phyloP scores from a whole-genome alignment of 2,329 filamentous ascomycete genomes.

The Didymella sp. region DNA sequence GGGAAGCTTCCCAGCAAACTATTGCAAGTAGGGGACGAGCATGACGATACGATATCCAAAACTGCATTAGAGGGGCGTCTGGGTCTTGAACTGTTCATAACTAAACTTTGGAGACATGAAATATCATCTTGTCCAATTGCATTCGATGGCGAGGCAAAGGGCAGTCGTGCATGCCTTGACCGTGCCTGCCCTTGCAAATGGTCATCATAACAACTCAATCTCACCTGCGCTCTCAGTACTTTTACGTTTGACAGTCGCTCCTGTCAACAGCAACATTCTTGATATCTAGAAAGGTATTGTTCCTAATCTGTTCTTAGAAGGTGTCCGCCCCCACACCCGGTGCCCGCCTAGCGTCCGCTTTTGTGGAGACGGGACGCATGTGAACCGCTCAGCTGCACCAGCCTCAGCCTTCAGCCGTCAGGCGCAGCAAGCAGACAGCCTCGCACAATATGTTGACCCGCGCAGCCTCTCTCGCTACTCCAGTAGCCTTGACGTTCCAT shows the following conservation, averaged over 20 bases:
- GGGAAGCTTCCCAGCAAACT: conserved; percentile 85
- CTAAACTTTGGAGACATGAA: too few relatives aligned
- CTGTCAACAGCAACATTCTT: too few relatives aligned
- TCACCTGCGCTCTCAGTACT: too few relatives aligned
- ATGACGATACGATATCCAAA: conserved; percentile 29
- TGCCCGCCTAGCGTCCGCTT: conserved; percentile 4
- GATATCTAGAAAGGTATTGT: too few relatives aligned
- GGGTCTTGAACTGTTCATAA: background rate
- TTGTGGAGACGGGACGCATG: background rate
- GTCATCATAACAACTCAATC: too few relatives aligned
- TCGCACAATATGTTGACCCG: background rate
- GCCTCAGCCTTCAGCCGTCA: conserved; percentile 1
- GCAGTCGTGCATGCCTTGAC: too few relatives aligned
- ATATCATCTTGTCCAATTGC: too few relatives aligned
- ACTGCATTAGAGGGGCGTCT: conserved; percentile 34
- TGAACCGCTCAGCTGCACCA: conserved; percentile 5
- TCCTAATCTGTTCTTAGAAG: background rate
- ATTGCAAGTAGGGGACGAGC: conserved; percentile 60
- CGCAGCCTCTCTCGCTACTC: background rate
- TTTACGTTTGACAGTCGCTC: too few relatives aligned
- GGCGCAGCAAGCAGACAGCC: background rate
- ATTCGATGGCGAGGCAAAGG: too few relatives aligned
- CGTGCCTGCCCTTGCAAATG: too few relatives aligned
- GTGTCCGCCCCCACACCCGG: conserved; percentile 3
- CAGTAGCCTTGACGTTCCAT: background rate